A percentile compares a stretch with the other conserved stretches of the same genome.
phyloP scores from a whole-genome alignment of 805 yeast species.

The Dipodascopsis tothii region DNA sequence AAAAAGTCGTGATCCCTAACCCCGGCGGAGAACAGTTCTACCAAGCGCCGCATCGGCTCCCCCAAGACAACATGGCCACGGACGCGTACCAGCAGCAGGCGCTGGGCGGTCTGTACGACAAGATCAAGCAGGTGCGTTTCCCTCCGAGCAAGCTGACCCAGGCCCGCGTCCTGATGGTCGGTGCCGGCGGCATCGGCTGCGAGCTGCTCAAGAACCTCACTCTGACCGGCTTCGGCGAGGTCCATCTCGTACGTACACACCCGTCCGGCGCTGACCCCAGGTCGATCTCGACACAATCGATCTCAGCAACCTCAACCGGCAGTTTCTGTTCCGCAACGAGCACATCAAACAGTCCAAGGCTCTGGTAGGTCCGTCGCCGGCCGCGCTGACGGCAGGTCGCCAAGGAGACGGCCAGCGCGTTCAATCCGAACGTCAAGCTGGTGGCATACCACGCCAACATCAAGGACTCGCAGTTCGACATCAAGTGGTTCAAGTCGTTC shows the following conservation, averaged over 20 bases:
- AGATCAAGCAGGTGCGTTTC: constrained; percentile 1
- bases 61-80: too few species aligned
- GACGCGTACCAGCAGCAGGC: constrained; percentile 3
- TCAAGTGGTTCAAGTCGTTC: constrained; percentile 71
- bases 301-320: constrained; percentile 83
- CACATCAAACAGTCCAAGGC: constrained; percentile 89
- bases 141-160: constrained; percentile 1
- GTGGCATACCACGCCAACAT: constrained; percentile 82
- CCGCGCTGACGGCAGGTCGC: constrained; percentile 41
- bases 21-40: too few species aligned
- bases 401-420: constrained; percentile 65
- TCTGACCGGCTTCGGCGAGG: constrained; percentile 73
- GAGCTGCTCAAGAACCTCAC: constrained; percentile 77
- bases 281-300: constrained; percentile 95
- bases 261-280: constrained; percentile 5
- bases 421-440: constrained; percentile 60
- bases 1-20: too few species aligned
- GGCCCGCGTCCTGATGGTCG: constrained; percentile 62
- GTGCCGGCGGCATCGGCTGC: constrained; percentile 97
- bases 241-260: constrained; percentile 52
- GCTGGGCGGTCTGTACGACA: constrained; percentile 2
- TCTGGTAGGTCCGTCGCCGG: constrained; percentile 32
- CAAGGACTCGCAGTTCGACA: constrained; percentile 69
- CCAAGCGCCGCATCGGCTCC: too few species aligned
- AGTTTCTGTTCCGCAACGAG: constrained; percentile 78